Conservation (phyloP, 179 eudicot genomes). For the Heliamphora pulchella region DNA sequence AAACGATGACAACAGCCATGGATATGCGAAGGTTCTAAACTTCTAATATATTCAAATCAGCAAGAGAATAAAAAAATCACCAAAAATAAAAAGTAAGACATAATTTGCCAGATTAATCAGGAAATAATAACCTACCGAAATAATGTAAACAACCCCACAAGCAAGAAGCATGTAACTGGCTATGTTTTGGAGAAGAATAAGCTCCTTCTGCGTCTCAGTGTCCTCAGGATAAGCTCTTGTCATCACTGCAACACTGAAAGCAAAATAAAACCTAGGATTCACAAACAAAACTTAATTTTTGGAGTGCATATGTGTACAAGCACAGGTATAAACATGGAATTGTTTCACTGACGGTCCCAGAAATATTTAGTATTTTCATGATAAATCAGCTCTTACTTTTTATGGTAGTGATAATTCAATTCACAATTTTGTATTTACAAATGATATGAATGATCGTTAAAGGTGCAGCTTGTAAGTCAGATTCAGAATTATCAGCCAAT, state of each 20-base stretch:
- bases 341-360: not conserved
- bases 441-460: not conserved
- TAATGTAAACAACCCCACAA: constrained; percentile 71
- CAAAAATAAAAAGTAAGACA: not conserved
- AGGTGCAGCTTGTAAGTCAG: not conserved
- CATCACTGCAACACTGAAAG: constrained; percentile 91
- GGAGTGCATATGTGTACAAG: not conserved
- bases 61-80: not conserved
- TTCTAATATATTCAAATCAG: not conserved
- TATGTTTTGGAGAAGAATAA: constrained; percentile 74
- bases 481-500: not conserved
- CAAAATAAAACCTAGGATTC: constrained; percentile 11
- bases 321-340: not conserved
- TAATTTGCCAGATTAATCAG: not conserved
- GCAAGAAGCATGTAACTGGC: constrained; percentile 73
- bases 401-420: not conserved
- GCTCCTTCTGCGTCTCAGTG: constrained; percentile 34
- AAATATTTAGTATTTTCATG: not conserved
- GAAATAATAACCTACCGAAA: constrained; percentile 47
- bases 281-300: not conserved
- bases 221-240: constrained; percentile 80
- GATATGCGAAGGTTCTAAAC: not conserved
- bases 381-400: not conserved
- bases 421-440: not conserved
- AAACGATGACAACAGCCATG: not conserved